These are phyloP conservation scores for Aechmea fasciata DNA, from an alignment of 176 grass and related monocot species.

Conservation along the genomic window DNA sequence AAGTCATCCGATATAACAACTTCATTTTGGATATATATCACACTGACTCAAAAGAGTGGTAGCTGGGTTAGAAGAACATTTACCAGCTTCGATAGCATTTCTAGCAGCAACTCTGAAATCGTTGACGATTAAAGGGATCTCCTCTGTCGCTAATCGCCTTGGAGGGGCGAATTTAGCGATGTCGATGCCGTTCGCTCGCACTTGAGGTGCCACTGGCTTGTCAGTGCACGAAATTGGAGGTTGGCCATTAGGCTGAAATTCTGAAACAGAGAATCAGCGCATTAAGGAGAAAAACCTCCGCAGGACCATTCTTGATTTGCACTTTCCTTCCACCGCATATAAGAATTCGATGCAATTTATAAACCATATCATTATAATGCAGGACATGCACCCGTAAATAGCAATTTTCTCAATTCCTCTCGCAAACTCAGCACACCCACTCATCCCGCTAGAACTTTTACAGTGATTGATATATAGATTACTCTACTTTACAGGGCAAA, in stretches of 20 bases:
- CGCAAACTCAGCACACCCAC: too few relatives aligned
- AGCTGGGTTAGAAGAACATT: background rate
- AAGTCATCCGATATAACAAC: too few relatives aligned
- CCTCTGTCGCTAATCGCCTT: constrained; percentile 30
- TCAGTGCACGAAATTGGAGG: constrained; percentile 45
- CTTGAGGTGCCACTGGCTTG: constrained; percentile 20
- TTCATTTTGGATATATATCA: too few relatives aligned
- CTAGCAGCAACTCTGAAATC: constrained; percentile 44
- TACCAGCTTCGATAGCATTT: constrained; percentile 63
- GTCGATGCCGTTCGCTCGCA: constrained; percentile 13
- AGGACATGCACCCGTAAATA: too few relatives aligned
- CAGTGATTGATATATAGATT: too few relatives aligned
- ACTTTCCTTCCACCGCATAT: background rate
- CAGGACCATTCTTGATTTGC: background rate
- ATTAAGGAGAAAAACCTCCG: background rate
- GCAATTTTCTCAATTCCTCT: too few relatives aligned
- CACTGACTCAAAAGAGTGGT: background rate
- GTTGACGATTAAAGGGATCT: constrained; percentile 35
- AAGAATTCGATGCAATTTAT: background rate
- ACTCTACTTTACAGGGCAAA: too few relatives aligned
- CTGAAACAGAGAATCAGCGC: constrained; percentile 11
- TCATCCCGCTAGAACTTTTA: too few relatives aligned
- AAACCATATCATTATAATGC: too few relatives aligned
- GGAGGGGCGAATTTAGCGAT: constrained; percentile 27
- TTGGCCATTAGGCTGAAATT: constrained; percentile 42